These are phyloP conservation scores for Spirogloea muscicola DNA, from an alignment of 139 green algal genomes.

Conservation along the genomic window DNA sequence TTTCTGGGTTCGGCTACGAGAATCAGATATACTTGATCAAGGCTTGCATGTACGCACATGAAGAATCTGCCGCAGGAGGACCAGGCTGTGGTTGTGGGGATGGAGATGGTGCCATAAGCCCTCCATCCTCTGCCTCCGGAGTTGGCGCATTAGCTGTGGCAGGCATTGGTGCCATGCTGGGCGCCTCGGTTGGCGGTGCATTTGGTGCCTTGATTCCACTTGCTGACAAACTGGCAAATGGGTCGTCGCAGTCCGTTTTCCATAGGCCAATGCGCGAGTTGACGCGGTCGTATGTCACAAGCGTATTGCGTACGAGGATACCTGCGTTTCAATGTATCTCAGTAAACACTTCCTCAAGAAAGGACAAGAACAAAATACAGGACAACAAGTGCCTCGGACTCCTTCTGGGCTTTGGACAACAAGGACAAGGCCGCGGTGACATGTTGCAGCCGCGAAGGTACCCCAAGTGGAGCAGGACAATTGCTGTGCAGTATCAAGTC, in stretches of 20 bases:
- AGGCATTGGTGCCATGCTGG: not conserved
- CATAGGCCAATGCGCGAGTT: slow-evolving; percentile 33
- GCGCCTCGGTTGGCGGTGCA: not conserved
- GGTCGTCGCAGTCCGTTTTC: slow-evolving; percentile 22
- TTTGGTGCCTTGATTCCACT: not conserved
- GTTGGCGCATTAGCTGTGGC: not conserved
- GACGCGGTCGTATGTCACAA: slow-evolving; percentile 43
- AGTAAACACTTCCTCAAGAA: too few species aligned
- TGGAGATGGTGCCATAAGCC: not conserved
- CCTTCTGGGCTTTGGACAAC: too few species aligned
- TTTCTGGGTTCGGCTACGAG: not conserved
- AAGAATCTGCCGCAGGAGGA: not conserved
- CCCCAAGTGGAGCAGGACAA: too few species aligned
- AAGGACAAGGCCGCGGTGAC: too few species aligned
- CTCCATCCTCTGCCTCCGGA: not conserved
- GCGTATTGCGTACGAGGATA: slow-evolving; percentile 42
- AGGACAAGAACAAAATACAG: too few species aligned
- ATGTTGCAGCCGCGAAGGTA: too few species aligned
- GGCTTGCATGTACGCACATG: not conserved
- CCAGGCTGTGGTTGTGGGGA: not conserved
- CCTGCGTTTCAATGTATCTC: too few species aligned
- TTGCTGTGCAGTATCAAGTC: too few species aligned
- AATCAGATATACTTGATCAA: not conserved
- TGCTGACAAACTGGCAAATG: not conserved
- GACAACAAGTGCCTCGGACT: too few species aligned